These are phyloP conservation scores for Neonectria sp. DNA, from an alignment of 2,329 filamentous ascomycete species.

Conservation along the genomic window DNA sequence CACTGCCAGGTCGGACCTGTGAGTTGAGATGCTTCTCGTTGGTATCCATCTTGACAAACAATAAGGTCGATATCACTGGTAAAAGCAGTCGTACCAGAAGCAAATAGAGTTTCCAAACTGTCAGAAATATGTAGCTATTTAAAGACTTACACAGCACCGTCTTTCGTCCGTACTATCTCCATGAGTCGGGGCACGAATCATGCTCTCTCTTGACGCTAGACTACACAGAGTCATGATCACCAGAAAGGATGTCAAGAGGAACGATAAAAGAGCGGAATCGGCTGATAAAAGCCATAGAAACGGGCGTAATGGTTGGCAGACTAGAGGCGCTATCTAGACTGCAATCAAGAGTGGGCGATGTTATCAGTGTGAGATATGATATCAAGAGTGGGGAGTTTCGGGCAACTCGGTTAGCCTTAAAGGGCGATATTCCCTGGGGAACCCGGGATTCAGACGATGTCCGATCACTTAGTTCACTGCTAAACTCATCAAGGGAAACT, in stretches of 20 bases:
- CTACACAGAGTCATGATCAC: constrained; percentile 2
- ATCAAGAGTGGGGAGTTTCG: constrained; percentile 26
- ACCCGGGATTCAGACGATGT: neutral
- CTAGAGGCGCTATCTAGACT: neutral
- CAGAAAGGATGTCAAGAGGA: neutral
- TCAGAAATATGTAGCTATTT: neutral
- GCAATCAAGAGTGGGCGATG: constrained; percentile 24
- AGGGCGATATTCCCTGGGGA: neutral
- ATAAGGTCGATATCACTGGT: neutral
- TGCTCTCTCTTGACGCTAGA: neutral
- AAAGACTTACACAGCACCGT: constrained; percentile 1
- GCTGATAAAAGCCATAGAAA: constrained; percentile 7
- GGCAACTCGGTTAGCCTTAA: neutral
- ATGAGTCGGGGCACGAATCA: neutral
- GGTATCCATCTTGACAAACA: constrained; percentile 11
- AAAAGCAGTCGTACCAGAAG: neutral
- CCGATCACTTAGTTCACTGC: too few relatives aligned
- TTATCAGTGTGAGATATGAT: constrained; percentile 16
- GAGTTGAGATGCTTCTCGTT: constrained; percentile 13
- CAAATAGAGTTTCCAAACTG: neutral
- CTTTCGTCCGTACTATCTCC: too few relatives aligned
- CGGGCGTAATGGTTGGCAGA: constrained; percentile 12
- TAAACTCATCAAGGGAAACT: too few relatives aligned
- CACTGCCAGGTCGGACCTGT: constrained; percentile 12
- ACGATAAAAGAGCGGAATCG: constrained; percentile 7